phyloP scores from a whole-genome alignment of 2,329 filamentous ascomycete genomes.

The Arthrobotrys sinensis region DNA sequence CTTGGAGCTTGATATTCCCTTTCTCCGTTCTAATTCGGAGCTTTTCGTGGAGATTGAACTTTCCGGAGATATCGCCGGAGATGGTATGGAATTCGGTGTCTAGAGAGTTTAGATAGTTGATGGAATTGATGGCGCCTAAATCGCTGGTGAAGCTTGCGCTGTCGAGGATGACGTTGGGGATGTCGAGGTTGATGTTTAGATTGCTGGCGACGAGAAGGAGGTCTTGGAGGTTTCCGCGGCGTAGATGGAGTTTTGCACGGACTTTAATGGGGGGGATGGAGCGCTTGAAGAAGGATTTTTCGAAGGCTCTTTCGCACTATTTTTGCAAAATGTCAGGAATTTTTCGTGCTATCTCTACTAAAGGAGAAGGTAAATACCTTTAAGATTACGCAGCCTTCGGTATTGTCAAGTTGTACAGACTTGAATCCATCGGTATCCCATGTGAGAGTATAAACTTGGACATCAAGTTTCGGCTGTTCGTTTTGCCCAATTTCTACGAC shows the following conservation, averaged over 20 bases:
- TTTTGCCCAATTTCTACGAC: conserved; percentile 23
- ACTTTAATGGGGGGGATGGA: conserved; percentile 39
- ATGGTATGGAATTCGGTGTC: conserved; percentile 30
- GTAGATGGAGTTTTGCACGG: conserved; percentile 48
- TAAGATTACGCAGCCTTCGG: conserved; percentile 24
- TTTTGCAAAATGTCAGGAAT: background rate
- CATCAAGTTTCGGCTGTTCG: conserved; percentile 29
- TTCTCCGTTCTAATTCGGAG: conserved; percentile 26
- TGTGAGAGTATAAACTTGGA: conserved; percentile 40
- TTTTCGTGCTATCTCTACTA: no score
- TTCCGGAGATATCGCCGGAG: conserved; percentile 39
- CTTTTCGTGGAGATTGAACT: conserved; percentile 38
- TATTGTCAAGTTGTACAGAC: conserved; percentile 36
- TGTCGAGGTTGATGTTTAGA: conserved; percentile 40
- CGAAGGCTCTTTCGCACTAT: conserved; percentile 39
- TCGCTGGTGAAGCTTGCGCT: conserved; percentile 29
- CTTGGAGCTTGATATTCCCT: conserved; percentile 33
- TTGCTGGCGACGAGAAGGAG: conserved; percentile 34
- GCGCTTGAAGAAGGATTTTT: conserved; percentile 37
- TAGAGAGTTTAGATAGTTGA: conserved; percentile 9
- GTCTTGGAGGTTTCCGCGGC: conserved; percentile 28
- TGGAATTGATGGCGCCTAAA: conserved; percentile 20
- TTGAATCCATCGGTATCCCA: conserved; percentile 50
- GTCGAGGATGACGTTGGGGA: conserved; percentile 16
- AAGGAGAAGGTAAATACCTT: conserved; percentile 31